Percentiles rank a stretch among this genome's conserved stretches.
Conservation (phyloP, 2,329 filamentous ascomycete genomes). For the Penicillium oxalicum region DNA sequence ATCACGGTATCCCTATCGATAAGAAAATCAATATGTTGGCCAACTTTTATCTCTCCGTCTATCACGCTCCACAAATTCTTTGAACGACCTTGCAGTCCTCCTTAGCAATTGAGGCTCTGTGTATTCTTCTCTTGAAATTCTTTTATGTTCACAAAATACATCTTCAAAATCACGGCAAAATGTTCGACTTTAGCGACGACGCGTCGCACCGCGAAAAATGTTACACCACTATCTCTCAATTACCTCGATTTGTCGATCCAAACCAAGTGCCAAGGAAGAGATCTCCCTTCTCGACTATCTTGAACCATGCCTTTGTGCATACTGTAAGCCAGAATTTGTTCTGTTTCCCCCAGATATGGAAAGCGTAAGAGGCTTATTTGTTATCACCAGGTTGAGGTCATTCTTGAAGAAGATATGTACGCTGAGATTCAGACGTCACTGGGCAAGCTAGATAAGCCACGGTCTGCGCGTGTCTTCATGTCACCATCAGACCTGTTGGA, state of each 20-base stretch:
- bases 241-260: slow-evolving; percentile 63
- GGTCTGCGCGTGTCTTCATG: slow-evolving; percentile 67
- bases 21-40: slow-evolving; percentile 7
- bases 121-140: too few species aligned
- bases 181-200: slow-evolving; percentile 42
- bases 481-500: slow-evolving; percentile 65
- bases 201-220: slow-evolving; percentile 53
- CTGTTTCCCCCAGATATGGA: not conserved
- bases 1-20: slow-evolving; percentile 13
- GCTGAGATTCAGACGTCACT: slow-evolving; percentile 51
- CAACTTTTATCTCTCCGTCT: too few species aligned
- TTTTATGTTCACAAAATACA: too few species aligned
- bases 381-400: slow-evolving; percentile 52
- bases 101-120: too few species aligned
- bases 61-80: slow-evolving; percentile 2
- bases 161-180: slow-evolving; percentile 13
- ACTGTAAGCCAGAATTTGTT: slow-evolving; percentile 44
- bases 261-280: slow-evolving; percentile 64
- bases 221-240: slow-evolving; percentile 62
- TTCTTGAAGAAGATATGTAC: slow-evolving; percentile 63
- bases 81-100: not conserved
- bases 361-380: slow-evolving; percentile 31
- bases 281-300: slow-evolving; percentile 68
- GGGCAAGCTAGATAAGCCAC: slow-evolving; percentile 35
- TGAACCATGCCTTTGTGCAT: slow-evolving; percentile 61